phyloP scores from a whole-genome alignment of 257 asterid species.

The Primulina tabacum region DNA sequence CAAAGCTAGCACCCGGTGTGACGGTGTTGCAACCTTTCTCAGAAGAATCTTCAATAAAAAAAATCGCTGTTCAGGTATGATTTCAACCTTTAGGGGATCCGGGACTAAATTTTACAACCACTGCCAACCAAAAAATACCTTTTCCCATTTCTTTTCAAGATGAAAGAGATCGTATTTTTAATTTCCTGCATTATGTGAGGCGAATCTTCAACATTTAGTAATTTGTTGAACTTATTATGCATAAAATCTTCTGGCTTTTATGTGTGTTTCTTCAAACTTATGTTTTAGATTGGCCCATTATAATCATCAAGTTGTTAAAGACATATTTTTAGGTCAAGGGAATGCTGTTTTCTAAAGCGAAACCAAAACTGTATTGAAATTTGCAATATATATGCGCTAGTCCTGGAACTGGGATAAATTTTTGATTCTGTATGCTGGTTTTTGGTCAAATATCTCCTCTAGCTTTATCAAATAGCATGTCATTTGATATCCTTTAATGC shows the following conservation, averaged over 20 bases:
- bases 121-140: not conserved
- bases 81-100: not conserved
- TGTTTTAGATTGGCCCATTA: not conserved
- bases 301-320: not conserved
- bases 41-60: slow-evolving; percentile 86
- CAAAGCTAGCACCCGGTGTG: slow-evolving; percentile 93
- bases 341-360: not conserved
- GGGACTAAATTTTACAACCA: not conserved
- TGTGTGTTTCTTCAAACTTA: not conserved
- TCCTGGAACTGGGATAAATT: not conserved
- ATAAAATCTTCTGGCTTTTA: not conserved
- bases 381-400: not conserved
- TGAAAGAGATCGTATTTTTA: not conserved
- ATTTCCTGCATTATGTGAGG: slow-evolving; percentile 8
- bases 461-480: not conserved
- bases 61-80: slow-evolving; percentile 72
- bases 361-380: not conserved
- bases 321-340: not conserved
- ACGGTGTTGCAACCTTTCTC: slow-evolving; percentile 88
- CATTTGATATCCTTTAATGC: not conserved
- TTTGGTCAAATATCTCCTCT: not conserved
- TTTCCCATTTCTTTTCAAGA: not conserved
- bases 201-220: not conserved
- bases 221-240: not conserved
- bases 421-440: no score